phyloP scores from a whole-genome alignment of 2,329 filamentous ascomycete species.

The Alternaria ventricosa region DNA sequence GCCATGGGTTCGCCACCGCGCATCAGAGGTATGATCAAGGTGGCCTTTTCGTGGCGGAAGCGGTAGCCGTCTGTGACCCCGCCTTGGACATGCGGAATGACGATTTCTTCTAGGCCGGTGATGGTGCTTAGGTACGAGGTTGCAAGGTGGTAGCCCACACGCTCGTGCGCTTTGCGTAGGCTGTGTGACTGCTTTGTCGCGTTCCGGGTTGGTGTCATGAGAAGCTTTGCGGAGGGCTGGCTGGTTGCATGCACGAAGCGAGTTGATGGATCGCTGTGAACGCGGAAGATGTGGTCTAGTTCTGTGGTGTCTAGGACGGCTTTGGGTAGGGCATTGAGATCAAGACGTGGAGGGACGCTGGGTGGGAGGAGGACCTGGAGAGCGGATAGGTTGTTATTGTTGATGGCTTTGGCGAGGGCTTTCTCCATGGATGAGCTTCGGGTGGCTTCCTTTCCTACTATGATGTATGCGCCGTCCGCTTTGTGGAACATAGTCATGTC shows the following conservation, averaged over 20 bases:
- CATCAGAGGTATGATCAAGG: conserved; percentile 67
- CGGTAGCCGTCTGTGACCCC: not conserved
- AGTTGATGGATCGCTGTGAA: conserved; percentile 22
- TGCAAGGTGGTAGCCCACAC: conserved; percentile 62
- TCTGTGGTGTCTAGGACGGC: conserved; percentile 25
- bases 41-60: conserved; percentile 56
- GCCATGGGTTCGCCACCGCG: conserved; percentile 69
- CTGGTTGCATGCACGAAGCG: conserved; percentile 52
- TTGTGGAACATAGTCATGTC: conserved; percentile 64
- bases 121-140: conserved; percentile 55
- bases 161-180: conserved; percentile 58
- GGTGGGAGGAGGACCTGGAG: conserved; percentile 58
- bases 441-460: conserved; percentile 57
- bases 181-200: conserved; percentile 53
- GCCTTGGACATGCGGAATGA: conserved; percentile 52
- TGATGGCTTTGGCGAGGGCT: conserved; percentile 53
- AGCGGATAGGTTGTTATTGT: conserved; percentile 48
- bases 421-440: conserved; percentile 62
- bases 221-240: conserved; percentile 55
- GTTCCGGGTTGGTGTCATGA: conserved; percentile 63
- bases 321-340: conserved; percentile 53
- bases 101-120: conserved; percentile 59
- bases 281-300: conserved; percentile 7
- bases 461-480: conserved; percentile 62
- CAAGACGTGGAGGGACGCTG: conserved; percentile 51